Percentiles rank a stretch among this genome's conserved stretches.
Conservation (phyloP, 805 yeast genomes). For the Yarrowia alimentaria region DNA sequence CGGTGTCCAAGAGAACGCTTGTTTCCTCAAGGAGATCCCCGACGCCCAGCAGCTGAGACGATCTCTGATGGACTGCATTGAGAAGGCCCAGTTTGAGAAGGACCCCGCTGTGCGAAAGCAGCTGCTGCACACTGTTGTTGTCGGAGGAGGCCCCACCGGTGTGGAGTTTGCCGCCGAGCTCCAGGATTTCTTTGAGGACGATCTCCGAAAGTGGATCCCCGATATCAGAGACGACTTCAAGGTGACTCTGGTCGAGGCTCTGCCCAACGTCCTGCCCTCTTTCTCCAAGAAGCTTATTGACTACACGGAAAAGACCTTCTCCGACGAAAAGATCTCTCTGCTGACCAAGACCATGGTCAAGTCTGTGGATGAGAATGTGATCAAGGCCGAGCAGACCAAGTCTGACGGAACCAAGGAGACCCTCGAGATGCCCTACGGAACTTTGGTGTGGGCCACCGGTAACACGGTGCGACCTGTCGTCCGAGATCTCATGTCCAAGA, state of each 20-base stretch:
- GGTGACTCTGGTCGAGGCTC: constrained; percentile 84
- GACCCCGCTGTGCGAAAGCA: constrained; percentile 78
- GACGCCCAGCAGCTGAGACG: constrained; percentile 83
- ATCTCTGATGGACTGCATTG: constrained; percentile 81
- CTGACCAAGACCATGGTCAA: constrained; percentile 85
- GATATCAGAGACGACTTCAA: constrained; percentile 75
- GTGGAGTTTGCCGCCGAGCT: constrained; percentile 96
- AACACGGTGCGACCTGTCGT: constrained; percentile 82
- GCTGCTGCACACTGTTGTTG: constrained; percentile 82
- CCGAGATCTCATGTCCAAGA: constrained; percentile 59
- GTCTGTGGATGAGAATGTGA: constrained; percentile 68
- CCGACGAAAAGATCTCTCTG: constrained; percentile 65
- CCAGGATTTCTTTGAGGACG: constrained; percentile 92
- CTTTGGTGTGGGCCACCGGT: constrained; percentile 97
- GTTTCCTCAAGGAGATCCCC: constrained; percentile 83
- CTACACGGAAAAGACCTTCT: constrained; percentile 78
- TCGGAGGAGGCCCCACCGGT: constrained; percentile 99
- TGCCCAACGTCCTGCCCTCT: constrained; percentile 75
- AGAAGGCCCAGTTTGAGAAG: constrained; percentile 78
- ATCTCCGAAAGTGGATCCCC: constrained; percentile 85
- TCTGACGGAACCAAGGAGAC: constrained; percentile 64
- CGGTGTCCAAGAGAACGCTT: constrained; percentile 82
- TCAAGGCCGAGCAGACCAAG: constrained; percentile 65
- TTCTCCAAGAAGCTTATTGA: constrained; percentile 47
- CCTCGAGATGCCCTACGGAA: constrained; percentile 78